These are phyloP conservation scores for Kwoniella sp. DNA, from an alignment of 768 basidiomycete genomes.

Conservation along the genomic window DNA sequence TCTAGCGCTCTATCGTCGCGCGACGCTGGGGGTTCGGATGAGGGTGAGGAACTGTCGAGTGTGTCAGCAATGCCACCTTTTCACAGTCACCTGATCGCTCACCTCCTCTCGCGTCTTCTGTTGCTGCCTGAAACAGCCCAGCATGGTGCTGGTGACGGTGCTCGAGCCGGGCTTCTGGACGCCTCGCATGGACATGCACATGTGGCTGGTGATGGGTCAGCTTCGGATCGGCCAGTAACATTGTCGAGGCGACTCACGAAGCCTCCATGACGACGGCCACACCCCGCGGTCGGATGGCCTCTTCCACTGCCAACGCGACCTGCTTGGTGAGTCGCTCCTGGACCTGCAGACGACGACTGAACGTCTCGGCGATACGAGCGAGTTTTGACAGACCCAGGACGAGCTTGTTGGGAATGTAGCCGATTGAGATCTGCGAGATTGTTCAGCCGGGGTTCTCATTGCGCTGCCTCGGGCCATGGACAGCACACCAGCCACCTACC, in stretches of 20 bases:
- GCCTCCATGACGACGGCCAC: conserved; percentile 99
- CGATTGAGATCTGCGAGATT: conserved; percentile 81
- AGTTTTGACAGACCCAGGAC: conserved; percentile 95
- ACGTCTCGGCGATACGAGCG: conserved; percentile 94
- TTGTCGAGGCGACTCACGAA: conserved; percentile 60
- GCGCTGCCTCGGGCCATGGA: neutral
- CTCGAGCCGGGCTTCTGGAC: conserved; percentile 96
- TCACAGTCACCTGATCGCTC: neutral
- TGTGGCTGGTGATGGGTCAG: conserved; percentile 59
- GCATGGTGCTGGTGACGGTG: conserved; percentile 95
- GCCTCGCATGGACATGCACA: conserved; percentile 99
- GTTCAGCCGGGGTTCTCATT: neutral
- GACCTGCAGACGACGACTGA: conserved; percentile 89
- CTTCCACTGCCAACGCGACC: conserved; percentile 95
- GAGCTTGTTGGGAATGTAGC: conserved; percentile 90
- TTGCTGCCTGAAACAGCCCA: conserved; percentile 95
- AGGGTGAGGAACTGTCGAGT: conserved; percentile 45
- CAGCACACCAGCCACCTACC: conserved; percentile 55
- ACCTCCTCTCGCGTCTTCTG: conserved; percentile 94
- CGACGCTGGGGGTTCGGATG: conserved; percentile 44
- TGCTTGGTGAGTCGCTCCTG: conserved; percentile 97
- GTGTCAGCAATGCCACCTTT: neutral
- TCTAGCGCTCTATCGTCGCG: conserved; percentile 6
- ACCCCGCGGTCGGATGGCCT: conserved; percentile 94
- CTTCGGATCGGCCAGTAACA: neutral